A percentile compares a stretch with the other conserved stretches of the same genome.
Evolutionary conservation across 179 eudicot genomes (phyloP).

Genomic region (Actinidia chinensis): DNA sequence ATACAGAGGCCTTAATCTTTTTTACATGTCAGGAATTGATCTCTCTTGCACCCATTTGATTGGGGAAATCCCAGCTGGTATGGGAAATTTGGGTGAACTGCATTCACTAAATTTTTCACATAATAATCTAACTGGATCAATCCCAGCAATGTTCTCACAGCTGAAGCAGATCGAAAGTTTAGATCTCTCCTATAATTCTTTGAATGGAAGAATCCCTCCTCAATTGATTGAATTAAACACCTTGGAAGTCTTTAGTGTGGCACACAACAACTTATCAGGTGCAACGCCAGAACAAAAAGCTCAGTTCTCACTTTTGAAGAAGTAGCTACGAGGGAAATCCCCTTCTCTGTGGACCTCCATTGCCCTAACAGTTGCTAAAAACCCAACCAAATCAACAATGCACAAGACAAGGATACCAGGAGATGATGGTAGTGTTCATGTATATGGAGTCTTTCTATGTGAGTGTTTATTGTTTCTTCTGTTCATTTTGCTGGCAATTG

Average conservation of each 20-base stretch:
- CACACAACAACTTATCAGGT: constrained; percentile 2
- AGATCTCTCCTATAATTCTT: neutral
- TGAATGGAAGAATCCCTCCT: constrained; percentile 5
- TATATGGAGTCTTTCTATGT: too few species aligned
- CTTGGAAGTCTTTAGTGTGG: constrained; percentile 11
- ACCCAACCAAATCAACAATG: too few species aligned
- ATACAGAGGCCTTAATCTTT: neutral
- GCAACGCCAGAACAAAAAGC: neutral
- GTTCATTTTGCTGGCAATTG: too few species aligned
- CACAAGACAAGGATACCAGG: too few species aligned
- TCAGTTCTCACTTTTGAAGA: neutral
- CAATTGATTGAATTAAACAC: neutral
- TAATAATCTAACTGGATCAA: neutral
- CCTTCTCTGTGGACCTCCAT: constrained; percentile 4
- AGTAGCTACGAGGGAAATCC: constrained; percentile 11
- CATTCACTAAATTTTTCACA: neutral
- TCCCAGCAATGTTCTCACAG: neutral
- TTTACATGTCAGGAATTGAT: constrained; percentile 1
- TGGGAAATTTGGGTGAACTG: neutral
- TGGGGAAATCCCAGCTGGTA: neutral
- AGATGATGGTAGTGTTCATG: too few species aligned
- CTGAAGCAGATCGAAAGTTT: neutral
- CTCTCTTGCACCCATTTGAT: neutral
- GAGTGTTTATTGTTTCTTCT: too few species aligned
- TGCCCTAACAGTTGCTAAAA: too few species aligned